Evolutionary conservation across 495 filamentous ascomycete genomes (phyloP).

Genomic region (Penicillium coprophilum): DNA sequence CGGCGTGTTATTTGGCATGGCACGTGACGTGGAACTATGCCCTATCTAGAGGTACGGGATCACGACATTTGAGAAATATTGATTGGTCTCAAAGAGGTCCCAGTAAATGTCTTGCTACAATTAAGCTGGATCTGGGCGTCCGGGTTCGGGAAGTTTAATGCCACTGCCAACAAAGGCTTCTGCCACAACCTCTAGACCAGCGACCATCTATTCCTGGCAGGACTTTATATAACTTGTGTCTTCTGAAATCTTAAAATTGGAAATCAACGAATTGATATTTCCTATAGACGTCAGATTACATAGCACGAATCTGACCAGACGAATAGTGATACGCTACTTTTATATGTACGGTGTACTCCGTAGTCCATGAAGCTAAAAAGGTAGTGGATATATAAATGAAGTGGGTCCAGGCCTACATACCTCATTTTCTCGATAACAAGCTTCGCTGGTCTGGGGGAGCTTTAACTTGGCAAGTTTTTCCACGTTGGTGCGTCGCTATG

Average conservation of each 20-base stretch:
- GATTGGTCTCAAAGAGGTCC: neutral
- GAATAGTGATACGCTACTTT: neutral
- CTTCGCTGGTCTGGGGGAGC: too few species aligned
- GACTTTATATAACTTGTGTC: too few species aligned
- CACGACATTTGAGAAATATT: neutral
- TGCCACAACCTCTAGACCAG: neutral
- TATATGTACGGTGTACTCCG: neutral
- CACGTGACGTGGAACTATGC: conserved; percentile 11
- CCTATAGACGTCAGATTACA: too few species aligned
- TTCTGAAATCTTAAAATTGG: too few species aligned
- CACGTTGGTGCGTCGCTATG: neutral
- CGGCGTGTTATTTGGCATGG: neutral
- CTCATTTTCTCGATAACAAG: neutral
- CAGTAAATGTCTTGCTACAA: neutral
- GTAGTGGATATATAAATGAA: conserved; percentile 14
- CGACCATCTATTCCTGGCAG: too few species aligned
- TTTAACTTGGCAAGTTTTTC: neutral
- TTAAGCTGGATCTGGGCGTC: neutral
- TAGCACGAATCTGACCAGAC: neutral
- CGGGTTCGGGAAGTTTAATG: neutral
- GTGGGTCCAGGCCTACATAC: neutral
- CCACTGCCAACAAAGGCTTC: neutral
- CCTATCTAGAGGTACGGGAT: conserved; percentile 1
- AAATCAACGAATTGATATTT: too few species aligned
- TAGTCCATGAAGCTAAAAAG: neutral